These are phyloP conservation scores for Ceratobasidium sp. DNA, from an alignment of 1,284 basidiomycete species.

Conservation along the genomic window DNA sequence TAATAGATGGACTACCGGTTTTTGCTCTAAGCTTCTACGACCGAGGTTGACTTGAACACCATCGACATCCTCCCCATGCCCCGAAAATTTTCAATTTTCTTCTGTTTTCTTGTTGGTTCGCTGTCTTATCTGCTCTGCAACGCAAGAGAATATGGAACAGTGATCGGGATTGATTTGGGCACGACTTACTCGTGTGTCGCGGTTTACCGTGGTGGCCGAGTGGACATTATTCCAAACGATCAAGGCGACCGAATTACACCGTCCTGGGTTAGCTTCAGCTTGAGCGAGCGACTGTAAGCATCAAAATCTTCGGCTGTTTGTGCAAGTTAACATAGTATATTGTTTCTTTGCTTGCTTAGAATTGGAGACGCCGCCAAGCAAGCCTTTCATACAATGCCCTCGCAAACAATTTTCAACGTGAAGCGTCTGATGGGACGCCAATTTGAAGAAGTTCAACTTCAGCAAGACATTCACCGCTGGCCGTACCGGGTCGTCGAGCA, in stretches of 20 bases:
- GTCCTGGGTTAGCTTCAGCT: conserved; percentile 1
- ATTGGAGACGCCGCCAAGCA: conserved; percentile 7
- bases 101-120: background rate
- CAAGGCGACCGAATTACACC: background rate
- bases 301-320: background rate
- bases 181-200: conserved; percentile 57
- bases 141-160: conserved; percentile 82
- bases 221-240: background rate
- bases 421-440: background rate
- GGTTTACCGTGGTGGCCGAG: background rate
- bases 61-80: background rate
- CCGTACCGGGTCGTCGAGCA: conserved; percentile 68
- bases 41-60: background rate
- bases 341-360: background rate
- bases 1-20: background rate
- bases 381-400: background rate
- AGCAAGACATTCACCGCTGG: conserved; percentile 51
- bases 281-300: conserved; percentile 7
- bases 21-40: too few species aligned
- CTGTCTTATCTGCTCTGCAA: conserved; percentile 48
- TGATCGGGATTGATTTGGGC: conserved; percentile 94
- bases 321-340: background rate
- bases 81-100: background rate
- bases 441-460: background rate
- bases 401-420: background rate